Percentiles rank a stretch among this genome's conserved stretches.
These are phyloP conservation scores for Trichothecium sympodiale DNA, from an alignment of 2,329 filamentous ascomycete species.

Conservation along the genomic window DNA sequence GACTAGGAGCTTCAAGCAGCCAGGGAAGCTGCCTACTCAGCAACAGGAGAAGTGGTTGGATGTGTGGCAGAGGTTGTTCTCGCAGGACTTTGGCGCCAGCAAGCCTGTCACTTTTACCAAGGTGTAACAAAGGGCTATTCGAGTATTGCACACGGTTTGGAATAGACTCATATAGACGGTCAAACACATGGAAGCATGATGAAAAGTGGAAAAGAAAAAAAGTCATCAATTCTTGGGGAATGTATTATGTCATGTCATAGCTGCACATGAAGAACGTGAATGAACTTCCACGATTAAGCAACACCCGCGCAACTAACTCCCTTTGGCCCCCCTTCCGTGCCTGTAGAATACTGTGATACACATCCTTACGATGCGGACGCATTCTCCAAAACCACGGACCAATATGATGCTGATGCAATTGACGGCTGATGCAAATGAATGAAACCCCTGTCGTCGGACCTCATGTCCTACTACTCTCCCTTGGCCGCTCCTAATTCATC, in stretches of 20 bases:
- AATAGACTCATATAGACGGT: no score
- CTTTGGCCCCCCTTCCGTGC: neutral
- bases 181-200: no score
- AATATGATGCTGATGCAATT: no score
- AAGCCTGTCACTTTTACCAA: constrained; percentile 16
- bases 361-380: no score
- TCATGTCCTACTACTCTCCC: neutral
- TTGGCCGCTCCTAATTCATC: neutral
- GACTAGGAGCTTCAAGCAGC: constrained; percentile 56
- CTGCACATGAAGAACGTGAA: no score
- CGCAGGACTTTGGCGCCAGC: constrained; percentile 33
- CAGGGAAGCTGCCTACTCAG: constrained; percentile 48
- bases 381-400: no score
- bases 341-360: no score
- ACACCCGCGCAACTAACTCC: neutral
- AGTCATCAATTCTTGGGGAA: no score
- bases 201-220: no score
- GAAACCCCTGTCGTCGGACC: constrained; percentile 10
- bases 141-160: no score
- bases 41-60: constrained; percentile 67
- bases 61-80: constrained; percentile 61
- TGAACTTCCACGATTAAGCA: no score
- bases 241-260: no score
- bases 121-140: constrained; percentile 10
- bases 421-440: constrained; percentile 27